Conservation (phyloP, 108 stramenopile genomes). For the Mayamaea pseudoterrestris region DNA sequence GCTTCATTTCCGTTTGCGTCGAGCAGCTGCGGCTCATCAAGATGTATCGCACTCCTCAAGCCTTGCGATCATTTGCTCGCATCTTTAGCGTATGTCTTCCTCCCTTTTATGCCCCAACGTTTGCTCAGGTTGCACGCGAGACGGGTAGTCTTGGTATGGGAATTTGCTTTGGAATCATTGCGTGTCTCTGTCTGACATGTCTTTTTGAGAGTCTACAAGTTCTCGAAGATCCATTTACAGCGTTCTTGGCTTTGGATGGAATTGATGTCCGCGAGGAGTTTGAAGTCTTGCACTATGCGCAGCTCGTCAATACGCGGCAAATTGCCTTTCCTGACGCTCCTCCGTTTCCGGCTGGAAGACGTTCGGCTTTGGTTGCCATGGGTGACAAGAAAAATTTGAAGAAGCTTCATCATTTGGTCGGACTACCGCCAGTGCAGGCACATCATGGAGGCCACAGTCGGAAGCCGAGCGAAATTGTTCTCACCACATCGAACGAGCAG, state of each 20-base stretch:
- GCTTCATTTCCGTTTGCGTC: conserved; percentile 21
- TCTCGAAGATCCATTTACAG: conserved; percentile 46
- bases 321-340: conserved; percentile 26
- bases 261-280: conserved; percentile 37
- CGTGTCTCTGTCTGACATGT: conserved; percentile 30
- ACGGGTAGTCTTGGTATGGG: conserved; percentile 21
- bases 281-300: conserved; percentile 17
- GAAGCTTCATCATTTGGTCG: too few relatives aligned
- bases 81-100: conserved; percentile 40
- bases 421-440: too few relatives aligned
- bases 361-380: too few relatives aligned
- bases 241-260: conserved; percentile 39
- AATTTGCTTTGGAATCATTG: conserved; percentile 30
- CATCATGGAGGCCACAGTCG: too few relatives aligned
- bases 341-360: conserved; percentile 10
- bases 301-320: conserved; percentile 12
- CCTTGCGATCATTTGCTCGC: conserved; percentile 37
- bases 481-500: too few relatives aligned
- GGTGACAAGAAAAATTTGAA: too few relatives aligned
- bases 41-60: conserved; percentile 51
- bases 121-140: conserved; percentile 35
- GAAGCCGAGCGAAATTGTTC: too few relatives aligned
- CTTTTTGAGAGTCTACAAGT: conserved; percentile 41
- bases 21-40: conserved; percentile 38
- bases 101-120: conserved; percentile 41